Percentiles rank a stretch among this genome's conserved stretches.
phyloP scores from a whole-genome alignment of 768 basidiomycete genomes.

The Pleurotus citrinopileatus region DNA sequence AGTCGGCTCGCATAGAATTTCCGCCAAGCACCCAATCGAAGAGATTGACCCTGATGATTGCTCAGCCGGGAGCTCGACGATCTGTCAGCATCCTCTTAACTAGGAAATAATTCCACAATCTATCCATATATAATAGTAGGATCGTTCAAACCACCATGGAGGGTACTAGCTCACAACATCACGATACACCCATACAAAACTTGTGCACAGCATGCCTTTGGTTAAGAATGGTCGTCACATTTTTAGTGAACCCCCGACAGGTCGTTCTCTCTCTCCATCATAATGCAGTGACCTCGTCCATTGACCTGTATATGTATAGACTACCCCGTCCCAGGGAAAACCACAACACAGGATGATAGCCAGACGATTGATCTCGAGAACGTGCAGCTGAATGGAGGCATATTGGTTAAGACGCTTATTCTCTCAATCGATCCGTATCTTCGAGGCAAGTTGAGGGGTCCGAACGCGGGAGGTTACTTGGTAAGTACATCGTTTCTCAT shows the following conservation, averaged over 20 bases:
- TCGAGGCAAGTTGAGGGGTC: slow-evolving; percentile 31
- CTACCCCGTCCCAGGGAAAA: slow-evolving; percentile 29
- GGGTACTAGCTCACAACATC: background rate
- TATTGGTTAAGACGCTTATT: slow-evolving; percentile 41
- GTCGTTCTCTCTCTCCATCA: background rate
- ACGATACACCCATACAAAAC: background rate
- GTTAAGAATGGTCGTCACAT: slow-evolving; percentile 10
- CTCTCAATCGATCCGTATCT: slow-evolving; percentile 47
- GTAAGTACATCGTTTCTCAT: slow-evolving; percentile 10
- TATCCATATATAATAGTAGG: background rate
- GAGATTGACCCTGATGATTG: too few relatives aligned
- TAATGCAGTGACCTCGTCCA: background rate
- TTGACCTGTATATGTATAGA: background rate
- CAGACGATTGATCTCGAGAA: slow-evolving; percentile 42
- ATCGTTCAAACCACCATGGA: background rate
- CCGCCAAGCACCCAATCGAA: too few relatives aligned
- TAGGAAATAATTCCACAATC: too few relatives aligned
- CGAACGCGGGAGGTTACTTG: slow-evolving; percentile 18
- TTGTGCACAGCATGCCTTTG: slow-evolving; percentile 22
- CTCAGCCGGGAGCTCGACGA: too few relatives aligned
- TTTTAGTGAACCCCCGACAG: slow-evolving; percentile 8
- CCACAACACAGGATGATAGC: slow-evolving; percentile 34
- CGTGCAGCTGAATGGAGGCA: slow-evolving; percentile 32
- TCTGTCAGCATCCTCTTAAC: too few relatives aligned
- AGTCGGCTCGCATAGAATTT: too few relatives aligned